Evolutionary conservation across 345 rosid genomes (phyloP).

Genomic region (Eucalyptus fibrosa): DNA sequence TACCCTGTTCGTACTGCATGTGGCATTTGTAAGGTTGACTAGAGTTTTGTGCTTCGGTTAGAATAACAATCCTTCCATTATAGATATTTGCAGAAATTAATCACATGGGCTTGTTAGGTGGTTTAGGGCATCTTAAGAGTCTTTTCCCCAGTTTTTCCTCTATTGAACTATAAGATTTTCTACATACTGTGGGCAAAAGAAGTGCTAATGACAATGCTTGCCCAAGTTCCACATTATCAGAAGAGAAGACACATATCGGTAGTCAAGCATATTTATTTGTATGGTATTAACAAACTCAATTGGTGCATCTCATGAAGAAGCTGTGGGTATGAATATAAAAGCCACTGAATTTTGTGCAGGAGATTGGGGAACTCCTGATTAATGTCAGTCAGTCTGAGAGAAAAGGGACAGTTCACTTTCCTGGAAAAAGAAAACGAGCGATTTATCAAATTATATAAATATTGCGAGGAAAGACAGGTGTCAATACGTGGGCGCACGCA

Average conservation of each 20-base stretch:
- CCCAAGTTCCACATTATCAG: background rate
- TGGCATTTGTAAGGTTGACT: background rate
- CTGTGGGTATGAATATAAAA: background rate
- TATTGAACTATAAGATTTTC: background rate
- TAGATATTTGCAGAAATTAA: background rate
- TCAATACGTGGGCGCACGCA: background rate
- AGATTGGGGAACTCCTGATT: background rate
- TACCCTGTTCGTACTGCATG: background rate
- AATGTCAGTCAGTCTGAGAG: background rate
- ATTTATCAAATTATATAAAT: background rate
- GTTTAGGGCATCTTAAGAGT: background rate
- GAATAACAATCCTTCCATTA: background rate
- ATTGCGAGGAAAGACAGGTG: background rate
- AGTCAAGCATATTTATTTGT: background rate
- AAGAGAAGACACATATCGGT: background rate
- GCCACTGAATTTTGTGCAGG: background rate
- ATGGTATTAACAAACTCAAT: background rate
- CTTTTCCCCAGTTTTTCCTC: background rate
- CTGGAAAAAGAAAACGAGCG: background rate
- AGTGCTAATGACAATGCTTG: background rate
- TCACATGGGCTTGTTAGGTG: background rate
- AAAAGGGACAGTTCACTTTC: background rate
- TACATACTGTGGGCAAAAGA: background rate
- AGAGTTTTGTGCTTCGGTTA: background rate
- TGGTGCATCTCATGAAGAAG: background rate